These are phyloP conservation scores for Dictyostelium firmibasis DNA, from an alignment of 78 protist genomes.

Conservation along the genomic window DNA sequence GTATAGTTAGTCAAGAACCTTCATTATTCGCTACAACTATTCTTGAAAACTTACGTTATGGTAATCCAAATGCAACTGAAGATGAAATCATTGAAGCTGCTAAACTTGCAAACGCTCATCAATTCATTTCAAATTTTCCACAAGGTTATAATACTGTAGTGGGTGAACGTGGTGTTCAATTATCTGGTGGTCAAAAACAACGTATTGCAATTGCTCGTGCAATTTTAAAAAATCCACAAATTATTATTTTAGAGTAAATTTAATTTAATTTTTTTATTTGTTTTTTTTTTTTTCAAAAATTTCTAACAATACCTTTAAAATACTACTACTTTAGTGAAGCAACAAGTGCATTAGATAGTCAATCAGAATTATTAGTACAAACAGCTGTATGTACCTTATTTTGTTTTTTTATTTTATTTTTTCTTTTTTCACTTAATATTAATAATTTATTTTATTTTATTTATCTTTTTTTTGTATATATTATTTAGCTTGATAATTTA, in stretches of 20 bases:
- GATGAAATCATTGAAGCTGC: constrained; percentile 86
- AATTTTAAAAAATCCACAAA: constrained; percentile 77
- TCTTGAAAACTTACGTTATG: constrained; percentile 88
- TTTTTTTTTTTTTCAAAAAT: not conserved
- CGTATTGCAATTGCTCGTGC: constrained; percentile 95
- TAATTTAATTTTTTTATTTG: not conserved
- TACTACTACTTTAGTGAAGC: constrained; percentile 78
- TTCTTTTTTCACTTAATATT: not conserved
- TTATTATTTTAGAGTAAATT: constrained; percentile 83
- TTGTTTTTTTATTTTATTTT: too few relatives aligned
- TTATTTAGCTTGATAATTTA: constrained; percentile 66
- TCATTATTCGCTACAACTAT: constrained; percentile 89
- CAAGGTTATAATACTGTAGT: constrained; percentile 90
- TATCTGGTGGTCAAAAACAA: constrained; percentile 95
- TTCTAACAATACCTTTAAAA: not conserved
- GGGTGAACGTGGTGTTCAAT: constrained; percentile 92
- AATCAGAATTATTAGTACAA: constrained; percentile 90
- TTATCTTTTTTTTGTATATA: not conserved
- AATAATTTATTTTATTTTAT: too few relatives aligned
- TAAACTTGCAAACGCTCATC: constrained; percentile 93
- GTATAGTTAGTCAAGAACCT: constrained; percentile 90
- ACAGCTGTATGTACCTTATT: constrained; percentile 2
- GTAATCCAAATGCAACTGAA: constrained; percentile 66
- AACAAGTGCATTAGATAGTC: constrained; percentile 93
- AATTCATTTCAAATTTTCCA: constrained; percentile 90